Evolutionary conservation across 2,329 filamentous ascomycete genomes (phyloP), one percentile per base, ranked within the genome.

Genomic region (Aspergillus glaucus): DNA sequence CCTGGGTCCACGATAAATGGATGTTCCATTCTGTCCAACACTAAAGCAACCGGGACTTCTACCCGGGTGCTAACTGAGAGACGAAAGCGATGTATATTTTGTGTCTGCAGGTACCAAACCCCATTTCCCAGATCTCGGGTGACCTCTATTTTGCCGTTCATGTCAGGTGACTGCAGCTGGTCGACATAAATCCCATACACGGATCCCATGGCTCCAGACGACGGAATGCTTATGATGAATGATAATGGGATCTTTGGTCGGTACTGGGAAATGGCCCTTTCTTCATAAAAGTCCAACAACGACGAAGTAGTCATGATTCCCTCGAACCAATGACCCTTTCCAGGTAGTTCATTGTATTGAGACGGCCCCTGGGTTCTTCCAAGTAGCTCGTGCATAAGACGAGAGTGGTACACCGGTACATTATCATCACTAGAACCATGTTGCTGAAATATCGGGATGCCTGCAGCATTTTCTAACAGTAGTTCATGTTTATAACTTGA

Each of bases 361-460:
- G 73, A 73, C 4, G 68, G 59, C 41, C 64, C 67, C 6, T 66
- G 69, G 44, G 63, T 62, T 54, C 78, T 67, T 19, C 65, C 65
- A 10, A 79, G 61, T 39, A 79, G 65, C 50, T 77, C 71, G 41
- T 72, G 70, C 62, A 82, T 75, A 8, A 79, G 62, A 7, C 79
- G 69, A 4, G 79, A 81, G 59, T 82, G 74, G 55, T 79, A 82
- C 5, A 71, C 66, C 0, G 79, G 80, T 3, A 83, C 79, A 56
- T 82, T 83, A 53, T 80, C 77, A 56, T 82, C 80, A 8, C 65
- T 57, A 24, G 71, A 68, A 4, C 80, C 79, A 60, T 83, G 80
- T 52, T 82, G 79, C 54, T 79, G 76, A 32, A 79, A 60, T 3
- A 82, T 69, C 1, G 76, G 76, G 22, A 81, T 77, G 7, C 73